Evolutionary conservation across 1,284 basidiomycete genomes (phyloP).

Genomic region (Ceratobasidium sp.): DNA sequence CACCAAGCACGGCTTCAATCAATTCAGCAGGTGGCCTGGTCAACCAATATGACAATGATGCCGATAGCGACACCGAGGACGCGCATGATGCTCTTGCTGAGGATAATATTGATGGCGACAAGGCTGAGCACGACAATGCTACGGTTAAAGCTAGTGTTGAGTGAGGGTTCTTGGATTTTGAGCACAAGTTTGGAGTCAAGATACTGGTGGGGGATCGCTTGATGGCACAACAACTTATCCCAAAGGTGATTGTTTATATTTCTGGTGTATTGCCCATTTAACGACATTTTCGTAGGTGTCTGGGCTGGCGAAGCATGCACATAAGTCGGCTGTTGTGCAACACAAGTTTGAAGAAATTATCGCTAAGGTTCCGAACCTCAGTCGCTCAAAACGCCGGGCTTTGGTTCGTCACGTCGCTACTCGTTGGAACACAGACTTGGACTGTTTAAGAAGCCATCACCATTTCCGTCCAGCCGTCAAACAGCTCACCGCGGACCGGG

Average conservation of each 20-base stretch:
- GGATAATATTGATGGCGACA: slow-evolving; percentile 14
- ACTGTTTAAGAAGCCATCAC: slow-evolving; percentile 7
- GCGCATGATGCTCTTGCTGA: background rate
- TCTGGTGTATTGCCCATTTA: background rate
- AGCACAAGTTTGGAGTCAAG: background rate
- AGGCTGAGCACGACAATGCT: slow-evolving; percentile 1
- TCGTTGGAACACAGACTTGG: slow-evolving; percentile 25
- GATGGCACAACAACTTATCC: background rate
- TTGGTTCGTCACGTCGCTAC: background rate
- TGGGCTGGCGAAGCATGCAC: background rate
- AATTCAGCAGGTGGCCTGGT: background rate
- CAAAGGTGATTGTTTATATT: slow-evolving; percentile 7
- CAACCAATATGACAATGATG: background rate
- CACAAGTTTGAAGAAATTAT: background rate
- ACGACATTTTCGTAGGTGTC: background rate
- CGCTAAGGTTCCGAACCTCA: background rate
- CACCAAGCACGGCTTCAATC: background rate
- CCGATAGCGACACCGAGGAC: slow-evolving; percentile 15
- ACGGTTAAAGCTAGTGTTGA: slow-evolving; percentile 10
- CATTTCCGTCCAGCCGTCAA: background rate
- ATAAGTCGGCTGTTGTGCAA: background rate
- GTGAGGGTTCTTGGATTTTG: background rate
- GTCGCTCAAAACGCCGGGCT: slow-evolving; percentile 1
- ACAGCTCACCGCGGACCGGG: background rate
- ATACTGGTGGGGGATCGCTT: background rate